Evolutionary conservation across 2,329 filamentous ascomycete genomes (phyloP), one percentile per base, ranked within the genome.

Genomic region (Fusarium fracticaudum): DNA sequence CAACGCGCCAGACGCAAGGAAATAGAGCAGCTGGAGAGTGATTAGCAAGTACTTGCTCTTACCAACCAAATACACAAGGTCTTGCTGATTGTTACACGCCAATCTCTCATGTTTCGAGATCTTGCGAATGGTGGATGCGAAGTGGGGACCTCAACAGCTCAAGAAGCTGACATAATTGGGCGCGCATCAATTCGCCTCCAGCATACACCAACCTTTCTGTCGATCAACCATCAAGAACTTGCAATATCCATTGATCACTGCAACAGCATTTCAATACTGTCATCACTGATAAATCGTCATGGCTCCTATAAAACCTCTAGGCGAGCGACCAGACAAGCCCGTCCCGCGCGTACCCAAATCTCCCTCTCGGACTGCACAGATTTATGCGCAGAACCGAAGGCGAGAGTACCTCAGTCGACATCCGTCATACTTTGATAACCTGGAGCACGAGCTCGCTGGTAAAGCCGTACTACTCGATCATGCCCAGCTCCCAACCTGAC

Each of bases 381-480:
- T 94, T 57, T 85, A 86, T 40, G 84, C 89, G 33, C 94, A 93
- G 83, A 97, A 97, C 82, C 88, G 94, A 58, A 89, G 94, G 20
- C 92, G 93, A 74, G 91, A 92, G 77, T 97, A 94, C 79, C 87
- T 97, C 31, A 89, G 92, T 69, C 85, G 89, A 9, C 89, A 96
- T 79, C 91, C 92, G 6, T 88, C 90, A 61, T 97, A 97, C 83
- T 93, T 96, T 80, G 73, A 81, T 38, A 86, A 80, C 24, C 70
- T 84, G 8, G 88, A 91, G 50, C 88, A 90, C 67, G 88, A 91
- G 76, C 83, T 90, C 43, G 86, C 87, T 31, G 85, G 87, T 88
- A 77, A 40, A 47, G 31, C 50, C 14, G 37, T 43, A 41, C 45
- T 55, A 51, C 22, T 38, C 24, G 45, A 60, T 60, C 29, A 50